These are phyloP conservation scores for Daldinia decipiens DNA, from an alignment of 495 filamentous ascomycete species.

Conservation along the genomic window DNA sequence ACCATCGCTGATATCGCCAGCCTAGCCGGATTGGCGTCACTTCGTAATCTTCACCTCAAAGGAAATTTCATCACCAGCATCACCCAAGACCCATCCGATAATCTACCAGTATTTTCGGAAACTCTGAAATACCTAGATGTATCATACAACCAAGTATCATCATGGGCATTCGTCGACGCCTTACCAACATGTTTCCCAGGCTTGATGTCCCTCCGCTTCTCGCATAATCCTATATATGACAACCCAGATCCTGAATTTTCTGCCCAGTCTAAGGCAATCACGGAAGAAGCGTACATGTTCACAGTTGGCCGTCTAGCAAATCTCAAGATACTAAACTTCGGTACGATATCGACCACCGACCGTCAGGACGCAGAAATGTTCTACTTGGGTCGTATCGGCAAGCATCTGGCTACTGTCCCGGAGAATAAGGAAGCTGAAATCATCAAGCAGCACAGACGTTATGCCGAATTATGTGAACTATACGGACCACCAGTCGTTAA, in stretches of 20 bases:
- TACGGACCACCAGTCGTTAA: conserved; percentile 74
- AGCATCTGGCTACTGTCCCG: conserved; percentile 71
- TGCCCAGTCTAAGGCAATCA: conserved; percentile 50
- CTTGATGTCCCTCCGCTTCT: conserved; percentile 76
- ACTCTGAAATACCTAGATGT: conserved; percentile 75
- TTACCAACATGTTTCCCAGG: conserved; percentile 74
- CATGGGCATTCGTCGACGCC: conserved; percentile 75
- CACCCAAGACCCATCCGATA: conserved; percentile 33
- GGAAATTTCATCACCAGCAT: conserved; percentile 61
- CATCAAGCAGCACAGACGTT: conserved; percentile 72
- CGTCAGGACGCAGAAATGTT: conserved; percentile 89
- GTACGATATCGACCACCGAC: conserved; percentile 74
- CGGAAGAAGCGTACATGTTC: conserved; percentile 86
- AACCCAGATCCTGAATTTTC: conserved; percentile 58
- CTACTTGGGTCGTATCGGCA: conserved; percentile 83
- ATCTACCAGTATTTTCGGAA: conserved; percentile 44
- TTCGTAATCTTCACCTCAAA: conserved; percentile 70
- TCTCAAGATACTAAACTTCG: conserved; percentile 80
- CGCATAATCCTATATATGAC: conserved; percentile 84
- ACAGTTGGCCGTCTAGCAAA: conserved; percentile 78
- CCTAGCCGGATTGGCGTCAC: conserved; percentile 65
- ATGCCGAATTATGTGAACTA: conserved; percentile 72
- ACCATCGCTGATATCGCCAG: conserved; percentile 66
- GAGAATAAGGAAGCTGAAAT: conserved; percentile 63
- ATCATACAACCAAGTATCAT: conserved; percentile 78